Evolutionary conservation across 164 flowering plant genomes (phyloP), one percentile per base, ranked within the genome.

Genomic region (Magnolia officinalis): DNA sequence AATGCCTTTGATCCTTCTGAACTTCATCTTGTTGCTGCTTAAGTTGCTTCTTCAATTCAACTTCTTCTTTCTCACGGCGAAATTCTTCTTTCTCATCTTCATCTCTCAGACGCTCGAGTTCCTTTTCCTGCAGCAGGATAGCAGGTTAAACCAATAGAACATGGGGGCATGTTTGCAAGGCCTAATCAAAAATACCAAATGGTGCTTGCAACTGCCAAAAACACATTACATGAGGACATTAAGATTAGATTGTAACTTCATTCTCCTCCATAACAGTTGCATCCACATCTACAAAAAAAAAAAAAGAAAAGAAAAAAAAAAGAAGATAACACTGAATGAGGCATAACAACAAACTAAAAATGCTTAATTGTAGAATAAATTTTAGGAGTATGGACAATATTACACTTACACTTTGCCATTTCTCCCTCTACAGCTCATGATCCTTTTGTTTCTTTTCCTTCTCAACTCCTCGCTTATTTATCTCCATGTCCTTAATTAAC

Each of bases 361-460:
- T 6, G 59, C 45, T 76, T 52, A 61, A 45, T 20, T 19, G 2
- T 11, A 11, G 61, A 55, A 55, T 55, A 20, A 70, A 49, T 19
- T 14, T 50, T 37, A 65, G 37, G 29, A 65, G 68, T 19, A 29
- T n/a, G 8, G 26, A 37, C n/a, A 45, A 78, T 11, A 59, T 55
- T 70, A 6, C 50, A 76, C 82, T 80, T 81, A 83, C 87, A 75
- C 29, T 79, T 55, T 81, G 90, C 79, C 77, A 71, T 75, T 85
- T 89, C 82, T 91, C 93, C 74, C 87, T 92, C 52, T 82, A 83
- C 52, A 84, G 82, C 78, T 93, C 91, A 72, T 88, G 91, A 7
- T 92, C 93, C 78, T 83, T 73, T 84, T 83, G 86, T 80, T 83
- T 91, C 77, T 85, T 90, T 83, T 91, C 94, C 80, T 90, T 91